Base-by-base conservation (phyloP, 2,329 filamentous ascomycete species). In the Ascochyta viciae-villosae region DNA sequence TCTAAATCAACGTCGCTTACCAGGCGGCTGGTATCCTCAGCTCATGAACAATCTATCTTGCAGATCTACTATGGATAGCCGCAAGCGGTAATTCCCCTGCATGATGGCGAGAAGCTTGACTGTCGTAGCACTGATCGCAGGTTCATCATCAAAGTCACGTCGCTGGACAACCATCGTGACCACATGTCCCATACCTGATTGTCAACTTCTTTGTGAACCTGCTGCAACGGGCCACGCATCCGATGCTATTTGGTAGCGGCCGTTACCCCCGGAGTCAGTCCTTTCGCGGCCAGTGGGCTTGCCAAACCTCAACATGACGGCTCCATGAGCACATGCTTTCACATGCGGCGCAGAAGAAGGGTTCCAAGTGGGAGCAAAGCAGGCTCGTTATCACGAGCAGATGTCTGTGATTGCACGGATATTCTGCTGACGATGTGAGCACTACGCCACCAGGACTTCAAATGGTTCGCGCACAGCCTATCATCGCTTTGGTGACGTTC, bases 11-110 rank as follows among this genome's bases (percentile, higher is more conserved):
- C 57, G 39, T 49, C 22, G 40, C 31, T 57, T 62, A 62, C 65
- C 65, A 55, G 65, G 63, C 56, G 62, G 59, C 38, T 67, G 65
- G 65, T 65, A 63, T 53, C 40, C 49, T 56, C 53, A 56, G 47
- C 33, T 35, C 37, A 51, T 56, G 37, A 43, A 43, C 53, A 56
- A 51, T 51, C 19, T 56, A 56, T 51, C 38, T 33, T 47, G 47
- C 22, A 51, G 53, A 56, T 56, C 53, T 51, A 40, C 43, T 56
- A 23, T 50, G 22, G 38, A 56, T 38, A 51, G 38, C 53, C 43
- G 53, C 53, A 48, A 47, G 45, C 42, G 47, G 43, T 44, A 31
- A 27, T 33, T 26, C 47, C 47, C 53, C 43, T 56, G 53, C 53
- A 51, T 56, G 29, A 47, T 27, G 48, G 47, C 42, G 31, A 29